Base-by-base conservation (phyloP, 176 grass and related monocot genomes). In the Bonia amplexicaulis region DNA sequence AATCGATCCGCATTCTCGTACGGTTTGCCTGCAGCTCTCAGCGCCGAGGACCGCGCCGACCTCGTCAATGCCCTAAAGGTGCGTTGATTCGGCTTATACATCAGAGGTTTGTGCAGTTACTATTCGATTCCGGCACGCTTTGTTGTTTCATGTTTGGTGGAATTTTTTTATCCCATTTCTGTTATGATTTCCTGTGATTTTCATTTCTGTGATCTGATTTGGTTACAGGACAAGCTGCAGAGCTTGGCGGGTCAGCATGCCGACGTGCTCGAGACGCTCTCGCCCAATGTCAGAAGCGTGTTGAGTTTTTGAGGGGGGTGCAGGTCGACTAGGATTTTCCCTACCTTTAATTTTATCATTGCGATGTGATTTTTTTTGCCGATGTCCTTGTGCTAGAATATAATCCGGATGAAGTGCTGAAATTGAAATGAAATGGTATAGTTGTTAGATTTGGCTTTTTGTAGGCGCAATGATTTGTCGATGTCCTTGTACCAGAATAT, bases 211-310 rank as follows among this genome's bases (percentile, higher is more conserved):
- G 7, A 45, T 84, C 74, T 71, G 78, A 84, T 94, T 70, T 70
- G 73, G 3, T 68, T 80, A 46, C 91, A 96, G 94, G 87, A 91
- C 60, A 96, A 93, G 70, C 76, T 96, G 62, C 91, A 93, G 85
- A 85, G 89, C 44, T 80, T 97, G 85, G 90, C 92, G 14, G 94
- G 89, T 26, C 81, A 90, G 66, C 94, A 94, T 48, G 83, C 88
- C 0, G 84, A 88, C 65, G 42, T 89, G 51, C 66, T 97, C 0
- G 92, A 94, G 69, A 69, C 84, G 58, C 92, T 97, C 14, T 77
- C 89, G 17, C 88, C 94, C 79, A 87, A 85, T 33, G 94, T 94
- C 52, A 92, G 92, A 94, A 90, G 83, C 94, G 92, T 13, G 94
- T 94, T 0, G 90, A 94, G 72, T 76, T 74, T 85, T 87, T 94